Base-by-base conservation (phyloP, 2,329 filamentous ascomycete genomes). In the Ophiostoma sp. region DNA sequence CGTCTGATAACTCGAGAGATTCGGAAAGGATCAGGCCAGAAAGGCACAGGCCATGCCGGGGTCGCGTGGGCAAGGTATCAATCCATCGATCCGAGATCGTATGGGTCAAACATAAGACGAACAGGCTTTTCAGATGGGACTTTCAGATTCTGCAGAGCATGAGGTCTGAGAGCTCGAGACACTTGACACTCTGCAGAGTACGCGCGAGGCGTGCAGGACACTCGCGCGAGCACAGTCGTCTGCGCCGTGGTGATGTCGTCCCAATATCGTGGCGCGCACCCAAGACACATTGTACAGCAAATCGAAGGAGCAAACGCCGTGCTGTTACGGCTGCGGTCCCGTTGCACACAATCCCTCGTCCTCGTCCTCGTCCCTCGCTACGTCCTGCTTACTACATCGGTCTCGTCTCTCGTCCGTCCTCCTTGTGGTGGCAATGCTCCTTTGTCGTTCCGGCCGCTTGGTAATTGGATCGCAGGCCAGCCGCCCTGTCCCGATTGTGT, bases 281-380 rank as follows among this genome's bases (percentile, higher is more conserved):
- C 27, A 27, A 27, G 27, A 27, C 27, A 27, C 27, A 27, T 27
- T 27, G 27, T 27, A 27, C 27, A 27, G 27, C 27, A 27, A 27
- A 55, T 55, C n/a, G 49, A 55, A 55, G 49, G 49, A 55, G 27
- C 49, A 55, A 55, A 55, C 49, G 49, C 18, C 7, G 9, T 55
- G 49, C 49, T 27, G 27, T 27, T 55, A 11, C n/a, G 49, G 49
- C 49, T 55, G 49, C 27, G 6, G 55, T 3, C 55, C 42, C 11
- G 55, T 60, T 27, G 55, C 14, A 60, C 55, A 60, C 14, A 18
- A 60, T 60, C 55, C 55, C 38, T 60, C 27, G 8, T 60, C 27
- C 18, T 3, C 38, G 5, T 38, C 4, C 27, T 49, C 45, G 12
- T 49, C 45, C 45, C 16, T 60, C 55, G 55, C 55, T 58, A 55